Evolutionary conservation across 1,139 yeast species (phyloP).

Genomic region (Pichia sp.): DNA sequence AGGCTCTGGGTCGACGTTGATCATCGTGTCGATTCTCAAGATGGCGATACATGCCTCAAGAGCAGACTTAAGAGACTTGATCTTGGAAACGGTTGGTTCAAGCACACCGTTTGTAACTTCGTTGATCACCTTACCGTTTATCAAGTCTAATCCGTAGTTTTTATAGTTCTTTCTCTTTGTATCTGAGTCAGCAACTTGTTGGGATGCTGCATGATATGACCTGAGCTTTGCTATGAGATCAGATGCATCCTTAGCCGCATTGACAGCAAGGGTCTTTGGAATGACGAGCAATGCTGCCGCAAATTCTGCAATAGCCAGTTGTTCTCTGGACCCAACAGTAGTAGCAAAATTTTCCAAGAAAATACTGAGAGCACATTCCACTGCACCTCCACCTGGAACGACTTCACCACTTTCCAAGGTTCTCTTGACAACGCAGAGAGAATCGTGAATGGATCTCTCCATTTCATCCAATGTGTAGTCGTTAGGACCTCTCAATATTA

Average conservation of each 20-base stretch:
- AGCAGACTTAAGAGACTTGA: slow-evolving; percentile 89
- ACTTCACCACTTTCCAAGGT: slow-evolving; percentile 91
- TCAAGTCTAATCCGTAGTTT: slow-evolving; percentile 87
- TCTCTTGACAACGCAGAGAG: slow-evolving; percentile 90
- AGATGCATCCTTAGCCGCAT: slow-evolving; percentile 96
- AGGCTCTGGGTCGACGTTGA: slow-evolving; percentile 94
- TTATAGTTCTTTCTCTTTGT: slow-evolving; percentile 76
- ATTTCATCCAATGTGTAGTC: slow-evolving; percentile 96
- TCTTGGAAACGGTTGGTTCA: slow-evolving; percentile 91
- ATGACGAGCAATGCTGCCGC: slow-evolving; percentile 84
- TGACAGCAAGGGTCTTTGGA: slow-evolving; percentile 95
- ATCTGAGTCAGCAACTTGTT: slow-evolving; percentile 76
- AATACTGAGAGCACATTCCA: slow-evolving; percentile 91
- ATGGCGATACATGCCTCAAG: slow-evolving; percentile 98
- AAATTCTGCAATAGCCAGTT: slow-evolving; percentile 96
- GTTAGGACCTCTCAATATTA: slow-evolving; percentile 92
- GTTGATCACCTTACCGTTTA: slow-evolving; percentile 87
- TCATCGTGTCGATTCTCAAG: slow-evolving; percentile 96
- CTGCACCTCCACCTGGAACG: slow-evolving; percentile 99
- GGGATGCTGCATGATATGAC: slow-evolving; percentile 95
- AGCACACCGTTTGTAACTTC: slow-evolving; percentile 79
- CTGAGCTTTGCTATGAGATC: slow-evolving; percentile 93
- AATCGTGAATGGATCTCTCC: slow-evolving; percentile 89
- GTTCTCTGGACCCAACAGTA: slow-evolving; percentile 96
- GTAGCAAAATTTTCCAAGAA: slow-evolving; percentile 97